Evolutionary conservation across 2,329 filamentous ascomycete species (phyloP).

Genomic region (Neofusicoccum ribis): DNA sequence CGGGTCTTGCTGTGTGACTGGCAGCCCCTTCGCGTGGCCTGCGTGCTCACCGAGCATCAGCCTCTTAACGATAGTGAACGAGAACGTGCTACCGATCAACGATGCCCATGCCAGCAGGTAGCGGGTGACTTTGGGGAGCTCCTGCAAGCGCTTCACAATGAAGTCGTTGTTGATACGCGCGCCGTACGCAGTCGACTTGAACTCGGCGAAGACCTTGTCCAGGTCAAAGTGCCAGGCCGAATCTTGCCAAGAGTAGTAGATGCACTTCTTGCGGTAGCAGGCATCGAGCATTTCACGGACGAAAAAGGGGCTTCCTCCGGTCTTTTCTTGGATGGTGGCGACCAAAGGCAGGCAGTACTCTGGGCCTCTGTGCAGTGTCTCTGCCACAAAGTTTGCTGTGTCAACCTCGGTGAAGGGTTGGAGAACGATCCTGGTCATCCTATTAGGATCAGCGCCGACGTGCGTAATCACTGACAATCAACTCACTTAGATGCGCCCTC

Average conservation of each 20-base stretch:
- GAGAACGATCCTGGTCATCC: constrained; percentile 58
- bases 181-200: constrained; percentile 75
- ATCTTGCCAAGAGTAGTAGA: constrained; percentile 86
- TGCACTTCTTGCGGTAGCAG: constrained; percentile 81
- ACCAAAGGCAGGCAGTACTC: constrained; percentile 76
- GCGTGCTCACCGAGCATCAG: constrained; percentile 71
- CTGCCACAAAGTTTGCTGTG: constrained; percentile 77
- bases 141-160: constrained; percentile 73
- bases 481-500: constrained; percentile 29
- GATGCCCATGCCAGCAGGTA: constrained; percentile 85
- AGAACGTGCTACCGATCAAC: constrained; percentile 78
- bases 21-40: constrained; percentile 44
- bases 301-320: constrained; percentile 85
- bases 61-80: constrained; percentile 75
- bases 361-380: constrained; percentile 71
- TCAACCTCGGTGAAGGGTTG: constrained; percentile 74
- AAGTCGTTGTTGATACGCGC: constrained; percentile 81
- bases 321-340: constrained; percentile 85
- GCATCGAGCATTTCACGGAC: constrained; percentile 87
- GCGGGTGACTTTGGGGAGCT: constrained; percentile 72
- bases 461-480: not conserved
- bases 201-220: constrained; percentile 82
- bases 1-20: constrained; percentile 63
- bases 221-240: constrained; percentile 83
- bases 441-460: constrained; percentile 3